Percentiles rank a stretch among this genome's conserved stretches.
Conservation (phyloP, 2,329 filamentous ascomycete species). For the Rachicladosporium sp. region DNA sequence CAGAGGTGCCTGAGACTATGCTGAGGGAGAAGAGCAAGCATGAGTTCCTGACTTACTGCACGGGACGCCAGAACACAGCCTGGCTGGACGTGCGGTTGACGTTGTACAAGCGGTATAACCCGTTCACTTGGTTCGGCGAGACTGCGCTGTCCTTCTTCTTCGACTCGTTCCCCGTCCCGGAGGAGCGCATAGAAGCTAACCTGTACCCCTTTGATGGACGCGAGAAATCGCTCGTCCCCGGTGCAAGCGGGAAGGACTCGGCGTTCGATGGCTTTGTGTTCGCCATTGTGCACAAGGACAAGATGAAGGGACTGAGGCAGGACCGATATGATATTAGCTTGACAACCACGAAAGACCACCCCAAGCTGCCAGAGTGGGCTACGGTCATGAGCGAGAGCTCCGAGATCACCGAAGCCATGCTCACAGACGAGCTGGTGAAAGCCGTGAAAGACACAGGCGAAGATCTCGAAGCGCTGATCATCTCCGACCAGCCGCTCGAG, state of each 20-base stretch:
- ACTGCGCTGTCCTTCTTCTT: constrained; percentile 60
- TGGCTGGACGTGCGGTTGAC: constrained; percentile 78
- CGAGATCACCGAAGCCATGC: constrained; percentile 76
- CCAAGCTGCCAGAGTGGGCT: constrained; percentile 78
- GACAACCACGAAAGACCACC: constrained; percentile 82
- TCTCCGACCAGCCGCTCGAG: constrained; percentile 80
- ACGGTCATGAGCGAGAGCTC: constrained; percentile 96
- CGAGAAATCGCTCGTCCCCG: constrained; percentile 63
- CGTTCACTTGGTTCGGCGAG: constrained; percentile 55
- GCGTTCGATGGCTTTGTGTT: constrained; percentile 85
- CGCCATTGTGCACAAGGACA: constrained; percentile 87
- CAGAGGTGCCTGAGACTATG: constrained; percentile 42
- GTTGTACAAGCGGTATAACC: constrained; percentile 79
- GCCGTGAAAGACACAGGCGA: constrained; percentile 70
- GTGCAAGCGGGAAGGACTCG: constrained; percentile 45
- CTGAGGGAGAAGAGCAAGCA: constrained; percentile 79
- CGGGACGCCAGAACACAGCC: constrained; percentile 82
- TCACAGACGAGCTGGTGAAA: constrained; percentile 77
- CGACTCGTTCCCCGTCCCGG: constrained; percentile 57
- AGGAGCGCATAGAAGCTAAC: constrained; percentile 63
- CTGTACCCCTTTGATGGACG: constrained; percentile 87
- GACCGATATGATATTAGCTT: constrained; percentile 91
- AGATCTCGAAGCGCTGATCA: constrained; percentile 71
- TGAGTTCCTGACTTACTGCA: constrained; percentile 78
- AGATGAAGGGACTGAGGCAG: constrained; percentile 79